phyloP scores from a whole-genome alignment of 345 rosid species.

The Eucalyptus pauciflora region DNA sequence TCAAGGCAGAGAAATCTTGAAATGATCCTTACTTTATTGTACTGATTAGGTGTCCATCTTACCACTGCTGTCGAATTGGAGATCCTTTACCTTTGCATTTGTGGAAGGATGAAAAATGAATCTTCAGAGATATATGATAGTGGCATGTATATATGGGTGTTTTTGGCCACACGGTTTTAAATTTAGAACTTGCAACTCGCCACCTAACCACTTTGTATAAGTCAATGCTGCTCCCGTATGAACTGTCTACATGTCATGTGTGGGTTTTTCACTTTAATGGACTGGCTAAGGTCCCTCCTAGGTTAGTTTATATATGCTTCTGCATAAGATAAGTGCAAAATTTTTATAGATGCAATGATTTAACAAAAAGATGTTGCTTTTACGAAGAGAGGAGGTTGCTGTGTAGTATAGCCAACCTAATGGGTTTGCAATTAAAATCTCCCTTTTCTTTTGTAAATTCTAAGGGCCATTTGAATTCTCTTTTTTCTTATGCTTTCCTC shows the following conservation, averaged over 20 bases:
- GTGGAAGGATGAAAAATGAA: neutral
- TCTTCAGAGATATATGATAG: neutral
- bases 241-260: neutral
- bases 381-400: neutral
- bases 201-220: neutral
- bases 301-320: neutral
- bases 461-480: neutral
- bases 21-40: neutral
- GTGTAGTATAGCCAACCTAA: neutral
- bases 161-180: neutral
- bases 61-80: neutral
- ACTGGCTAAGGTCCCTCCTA: neutral
- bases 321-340: neutral
- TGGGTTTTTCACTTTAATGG: neutral
- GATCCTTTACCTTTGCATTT: neutral
- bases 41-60: neutral
- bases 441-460: neutral
- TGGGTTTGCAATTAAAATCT: neutral
- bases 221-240: neutral
- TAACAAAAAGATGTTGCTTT: neutral
- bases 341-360: neutral
- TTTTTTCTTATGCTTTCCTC: neutral
- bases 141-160: neutral
- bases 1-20: neutral
- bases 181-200: neutral